Evolutionary conservation across 140 eudicot genomes (phyloP), one percentile per base, ranked within the genome.

Genomic region (Stevia rebaudiana): DNA sequence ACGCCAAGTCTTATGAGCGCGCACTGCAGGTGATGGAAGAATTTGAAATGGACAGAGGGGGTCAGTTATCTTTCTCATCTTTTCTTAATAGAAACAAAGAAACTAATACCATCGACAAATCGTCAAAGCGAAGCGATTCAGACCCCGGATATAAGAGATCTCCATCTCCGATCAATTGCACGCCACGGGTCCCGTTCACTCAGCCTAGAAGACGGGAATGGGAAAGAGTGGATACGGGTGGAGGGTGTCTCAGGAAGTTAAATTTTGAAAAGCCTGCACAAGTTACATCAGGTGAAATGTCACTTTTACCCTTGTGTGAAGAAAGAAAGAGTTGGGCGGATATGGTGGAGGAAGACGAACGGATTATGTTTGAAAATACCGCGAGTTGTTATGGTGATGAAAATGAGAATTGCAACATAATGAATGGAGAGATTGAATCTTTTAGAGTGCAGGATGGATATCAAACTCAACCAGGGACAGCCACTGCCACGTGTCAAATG

Each of bases 271-370:
- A 72, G 22, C 63, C 67, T 13, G 76, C 49, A n/a, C 36, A 52
- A 47, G 69, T 53, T 31, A 63, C 37, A 2, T 5, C 44, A 23
- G 51, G 52, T 51, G 75, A 68, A 53, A 16, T 61, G 59, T 7
- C 71, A 4, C 50, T 13, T 31, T 16, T 53, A 30, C 66, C 75
- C 51, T 50, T 5, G 15, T 12, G 24, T 31, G 65, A 75, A 58
- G 74, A 74, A 19, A 21, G 31, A 24, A 39, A 40, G 43, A 46
- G 81, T 55, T 87, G 97, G 97, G 95, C 95, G 21, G 95, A 87
- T 65, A 79, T 84, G 86, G 92, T 79, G 57, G 95, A 87, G 35
- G 95, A 87, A 77, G 91, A 87, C 8, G 91, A 83, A 16, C 70
- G 54, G 76, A 67, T 57, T 41, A 52, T 73, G 69, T 74, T 61